Conservation (phyloP, 225 moss, liverwort and hornwort genomes). For the Antitrichia curtipendula region DNA sequence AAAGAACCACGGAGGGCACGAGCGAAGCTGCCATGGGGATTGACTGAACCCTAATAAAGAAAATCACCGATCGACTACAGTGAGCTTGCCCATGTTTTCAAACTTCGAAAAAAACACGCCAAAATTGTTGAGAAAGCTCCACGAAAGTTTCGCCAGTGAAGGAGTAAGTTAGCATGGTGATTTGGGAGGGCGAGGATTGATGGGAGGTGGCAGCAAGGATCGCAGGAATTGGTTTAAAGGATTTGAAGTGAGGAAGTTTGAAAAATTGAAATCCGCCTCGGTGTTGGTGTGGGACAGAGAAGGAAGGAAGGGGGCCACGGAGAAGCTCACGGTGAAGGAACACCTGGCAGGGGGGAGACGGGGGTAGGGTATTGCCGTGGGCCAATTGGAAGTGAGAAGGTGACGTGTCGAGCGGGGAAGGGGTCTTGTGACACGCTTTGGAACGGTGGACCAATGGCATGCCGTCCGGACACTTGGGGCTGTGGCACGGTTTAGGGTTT, state of each 20-base stretch:
- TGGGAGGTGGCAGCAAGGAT: not conserved
- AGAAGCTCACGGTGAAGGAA: not conserved
- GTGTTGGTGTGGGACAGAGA: not conserved
- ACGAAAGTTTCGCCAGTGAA: not conserved
- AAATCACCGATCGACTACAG: not conserved
- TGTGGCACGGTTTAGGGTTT: not conserved
- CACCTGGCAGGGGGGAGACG: not conserved
- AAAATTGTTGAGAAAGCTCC: not conserved
- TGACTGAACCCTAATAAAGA: not conserved
- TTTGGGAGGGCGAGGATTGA: not conserved
- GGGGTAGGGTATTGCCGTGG: not conserved
- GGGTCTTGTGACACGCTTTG: not conserved
- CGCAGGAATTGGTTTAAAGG: not conserved
- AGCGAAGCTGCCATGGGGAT: slow-evolving; percentile 7
- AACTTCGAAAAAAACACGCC: not conserved
- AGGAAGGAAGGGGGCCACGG: not conserved
- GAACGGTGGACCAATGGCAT: not conserved
- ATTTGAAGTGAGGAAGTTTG: not conserved
- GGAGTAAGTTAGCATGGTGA: too few relatives aligned
- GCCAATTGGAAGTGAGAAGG: not conserved
- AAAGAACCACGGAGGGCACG: not conserved
- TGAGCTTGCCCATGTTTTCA: not conserved
- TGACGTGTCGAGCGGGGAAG: not conserved
- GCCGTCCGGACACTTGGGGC: not conserved
- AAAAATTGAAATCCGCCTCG: not conserved